Percentiles rank a stretch among this genome's conserved stretches.
These are phyloP conservation scores for Macrocybe gigantea DNA, from an alignment of 768 basidiomycete genomes.

Conservation along the genomic window DNA sequence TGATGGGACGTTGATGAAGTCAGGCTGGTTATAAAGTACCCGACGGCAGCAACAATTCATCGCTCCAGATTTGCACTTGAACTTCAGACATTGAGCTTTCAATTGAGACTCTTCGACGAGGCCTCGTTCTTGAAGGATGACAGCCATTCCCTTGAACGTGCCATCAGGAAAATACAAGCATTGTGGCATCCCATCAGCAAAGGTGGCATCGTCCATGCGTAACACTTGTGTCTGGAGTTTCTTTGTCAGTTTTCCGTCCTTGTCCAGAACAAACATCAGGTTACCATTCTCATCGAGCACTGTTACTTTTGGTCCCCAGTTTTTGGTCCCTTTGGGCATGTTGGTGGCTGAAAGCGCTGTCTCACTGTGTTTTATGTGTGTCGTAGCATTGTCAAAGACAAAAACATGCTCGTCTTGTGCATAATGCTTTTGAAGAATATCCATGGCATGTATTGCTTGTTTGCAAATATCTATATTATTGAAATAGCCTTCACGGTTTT, in stretches of 20 bases:
- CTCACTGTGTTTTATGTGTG: slow-evolving; percentile 17
- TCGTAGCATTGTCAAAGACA: slow-evolving; percentile 22
- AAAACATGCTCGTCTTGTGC: slow-evolving; percentile 15
- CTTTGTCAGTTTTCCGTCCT: slow-evolving; percentile 20
- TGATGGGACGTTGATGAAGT: slow-evolving; percentile 20
- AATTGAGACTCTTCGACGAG: neutral
- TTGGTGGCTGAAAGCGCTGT: slow-evolving; percentile 20
- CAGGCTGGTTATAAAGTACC: slow-evolving; percentile 24
- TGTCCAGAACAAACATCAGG: slow-evolving; percentile 16
- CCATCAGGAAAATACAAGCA: slow-evolving; percentile 1
- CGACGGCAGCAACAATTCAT: slow-evolving; percentile 23
- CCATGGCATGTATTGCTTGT: slow-evolving; percentile 18
- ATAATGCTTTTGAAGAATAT: slow-evolving; percentile 14
- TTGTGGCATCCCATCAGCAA: slow-evolving; percentile 1
- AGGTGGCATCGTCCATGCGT: neutral
- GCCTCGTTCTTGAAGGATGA: slow-evolving; percentile 9
- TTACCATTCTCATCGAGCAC: slow-evolving; percentile 11
- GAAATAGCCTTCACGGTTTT: slow-evolving; percentile 18
- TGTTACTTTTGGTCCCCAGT: slow-evolving; percentile 2
- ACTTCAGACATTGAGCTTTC: neutral
- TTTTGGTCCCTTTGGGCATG: no score
- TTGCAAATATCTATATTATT: slow-evolving; percentile 15
- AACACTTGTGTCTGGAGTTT: no score
- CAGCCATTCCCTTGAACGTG: slow-evolving; percentile 23
- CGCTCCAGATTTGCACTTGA: neutral